Base-by-base conservation (phyloP, 208 protist species). In the Acanthamoeba royreba region DNA sequence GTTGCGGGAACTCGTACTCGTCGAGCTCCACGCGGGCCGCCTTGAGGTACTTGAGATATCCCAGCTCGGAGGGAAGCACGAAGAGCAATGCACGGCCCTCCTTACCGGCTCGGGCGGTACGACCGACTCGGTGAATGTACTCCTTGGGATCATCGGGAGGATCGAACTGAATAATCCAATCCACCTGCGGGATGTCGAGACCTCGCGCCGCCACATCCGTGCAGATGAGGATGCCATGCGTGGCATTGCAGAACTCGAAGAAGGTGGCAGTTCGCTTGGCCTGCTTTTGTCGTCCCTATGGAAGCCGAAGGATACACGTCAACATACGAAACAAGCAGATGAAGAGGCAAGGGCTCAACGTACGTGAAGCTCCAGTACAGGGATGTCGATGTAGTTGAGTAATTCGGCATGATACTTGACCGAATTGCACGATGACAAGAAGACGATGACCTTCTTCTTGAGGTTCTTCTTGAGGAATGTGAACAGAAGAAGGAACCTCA, bases 101-200 rank as follows among this genome's bases (percentile, higher is more conserved):
- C 31, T 97, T 97, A 2, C 97, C 98, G 17, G 98, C 99, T 94
- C 99, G 98, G 8, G 99, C 99, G 1, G 99, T 99, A 87, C 99
- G 98, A 33, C 99, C 99, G 8, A 99, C 99, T 69, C 99, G 97
- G 95, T 99, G 99, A 86, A 99, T 99, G 96, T 99, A 99, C 96
- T 99, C 99, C 88, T 99, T 99, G n/a, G 99, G 98, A 95, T 99
- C 98, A 97, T 99, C 99, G 25, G 99, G 98, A 11, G 99, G 99
- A 94, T 99, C 99, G 95, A 98, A 99, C 98, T 99, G 99, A 19
- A 99, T 98, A 88, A 99, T 99, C 99, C 99, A 99, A 97, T 99
- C 99, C 17, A 99, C 99, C 40, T 97, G 96, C 2, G 99, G 99
- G 95, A 99, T 99, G 96, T 99, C 99, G 0, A 99, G 97, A 25